These are phyloP conservation scores for Canavalia gladiata DNA, from an alignment of 306 rosid species.

Conservation along the genomic window DNA sequence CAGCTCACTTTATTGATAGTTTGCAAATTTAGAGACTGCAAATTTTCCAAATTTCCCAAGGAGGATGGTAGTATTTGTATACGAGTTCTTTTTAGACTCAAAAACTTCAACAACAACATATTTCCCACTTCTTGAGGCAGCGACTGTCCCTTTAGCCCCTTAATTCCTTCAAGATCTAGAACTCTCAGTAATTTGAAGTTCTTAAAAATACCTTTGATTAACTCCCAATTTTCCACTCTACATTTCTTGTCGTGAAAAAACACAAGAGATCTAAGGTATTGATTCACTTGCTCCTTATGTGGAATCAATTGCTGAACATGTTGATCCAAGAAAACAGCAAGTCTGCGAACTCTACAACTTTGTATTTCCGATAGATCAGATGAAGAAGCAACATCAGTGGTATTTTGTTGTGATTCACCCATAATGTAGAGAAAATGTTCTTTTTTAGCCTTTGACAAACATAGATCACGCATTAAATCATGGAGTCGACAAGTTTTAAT, in stretches of 20 bases:
- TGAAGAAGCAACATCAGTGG: not conserved
- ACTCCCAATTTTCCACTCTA: constrained; percentile 32
- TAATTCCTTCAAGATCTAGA: constrained; percentile 62
- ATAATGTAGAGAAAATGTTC: constrained; percentile 56
- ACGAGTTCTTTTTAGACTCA: constrained; percentile 49
- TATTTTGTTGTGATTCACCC: constrained; percentile 1
- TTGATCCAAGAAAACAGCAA: constrained; percentile 50
- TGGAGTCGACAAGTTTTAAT: constrained; percentile 66
- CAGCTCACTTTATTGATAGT: constrained; percentile 9
- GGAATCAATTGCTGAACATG: constrained; percentile 33
- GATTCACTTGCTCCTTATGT: constrained; percentile 9
- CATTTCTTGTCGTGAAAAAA: constrained; percentile 47
- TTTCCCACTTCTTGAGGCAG: constrained; percentile 62
- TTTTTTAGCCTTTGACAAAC: constrained; percentile 54
- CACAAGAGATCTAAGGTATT: constrained; percentile 53
- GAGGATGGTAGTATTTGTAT: constrained; percentile 48
- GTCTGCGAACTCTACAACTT: constrained; percentile 54
- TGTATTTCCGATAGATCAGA: constrained; percentile 5
- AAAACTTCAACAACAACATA: constrained; percentile 57
- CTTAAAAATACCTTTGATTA: constrained; percentile 36
- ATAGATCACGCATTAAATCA: constrained; percentile 66
- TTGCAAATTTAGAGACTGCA: constrained; percentile 64
- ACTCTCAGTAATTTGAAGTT: constrained; percentile 59
- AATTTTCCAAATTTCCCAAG: constrained; percentile 58
- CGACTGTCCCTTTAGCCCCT: constrained; percentile 33